These are phyloP conservation scores for Globisporangium carolinianum DNA, from an alignment of 352 stramenopile species.

Conservation along the genomic window DNA sequence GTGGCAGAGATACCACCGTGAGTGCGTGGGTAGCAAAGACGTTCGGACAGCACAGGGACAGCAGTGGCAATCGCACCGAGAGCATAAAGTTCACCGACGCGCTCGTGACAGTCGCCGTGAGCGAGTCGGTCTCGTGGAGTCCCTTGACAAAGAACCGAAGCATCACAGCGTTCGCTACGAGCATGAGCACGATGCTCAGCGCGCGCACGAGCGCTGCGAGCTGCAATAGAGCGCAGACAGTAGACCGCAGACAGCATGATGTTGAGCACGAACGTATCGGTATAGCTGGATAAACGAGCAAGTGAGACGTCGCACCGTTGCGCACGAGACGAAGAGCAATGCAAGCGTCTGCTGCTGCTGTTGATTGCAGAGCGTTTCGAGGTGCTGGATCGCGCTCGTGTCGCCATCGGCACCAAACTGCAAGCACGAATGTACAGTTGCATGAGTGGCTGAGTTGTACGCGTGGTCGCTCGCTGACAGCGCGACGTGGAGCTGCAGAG, in stretches of 20 bases:
- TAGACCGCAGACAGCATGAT: neutral
- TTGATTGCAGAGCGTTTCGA: conserved; percentile 12
- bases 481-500: neutral
- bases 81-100: conserved; percentile 79
- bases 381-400: conserved; percentile 14
- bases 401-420: conserved; percentile 23
- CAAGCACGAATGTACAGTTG: neutral
- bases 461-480: no score
- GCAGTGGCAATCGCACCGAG: conserved; percentile 22
- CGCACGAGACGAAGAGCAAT: conserved; percentile 4
- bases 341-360: neutral
- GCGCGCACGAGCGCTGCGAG: conserved; percentile 29
- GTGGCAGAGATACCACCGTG: no score
- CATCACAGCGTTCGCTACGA: conserved; percentile 68
- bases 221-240: conserved; percentile 3
- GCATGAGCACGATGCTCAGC: conserved; percentile 59
- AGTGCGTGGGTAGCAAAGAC: neutral
- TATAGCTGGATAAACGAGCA: no score
- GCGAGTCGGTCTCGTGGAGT: conserved; percentile 79
- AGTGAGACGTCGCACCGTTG: neutral
- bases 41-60: neutral
- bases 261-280: no score
- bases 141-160: conserved; percentile 77
- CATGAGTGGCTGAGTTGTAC: neutral
- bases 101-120: conserved; percentile 80